Percentiles rank a stretch among this genome's conserved stretches.
Evolutionary conservation across 768 basidiomycete species (phyloP).

Genomic region (Dendrothele bispora): DNA sequence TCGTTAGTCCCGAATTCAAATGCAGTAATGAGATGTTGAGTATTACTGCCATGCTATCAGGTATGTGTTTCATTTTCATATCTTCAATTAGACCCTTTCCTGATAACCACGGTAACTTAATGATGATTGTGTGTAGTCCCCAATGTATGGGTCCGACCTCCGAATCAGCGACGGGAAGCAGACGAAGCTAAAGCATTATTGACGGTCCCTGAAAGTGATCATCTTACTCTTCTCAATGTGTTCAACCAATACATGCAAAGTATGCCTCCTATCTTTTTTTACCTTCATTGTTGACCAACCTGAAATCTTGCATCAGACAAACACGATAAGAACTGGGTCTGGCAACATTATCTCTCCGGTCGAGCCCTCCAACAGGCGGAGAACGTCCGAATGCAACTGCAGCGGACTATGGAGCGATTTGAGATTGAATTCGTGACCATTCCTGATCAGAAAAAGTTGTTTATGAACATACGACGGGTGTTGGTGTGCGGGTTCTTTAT

Average conservation of each 20-base stretch:
- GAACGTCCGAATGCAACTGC: conserved; percentile 87
- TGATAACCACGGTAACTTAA: no score
- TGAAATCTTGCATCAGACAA: conserved; percentile 46
- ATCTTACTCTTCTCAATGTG: conserved; percentile 91
- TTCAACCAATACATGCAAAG: conserved; percentile 90
- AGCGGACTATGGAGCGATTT: conserved; percentile 88
- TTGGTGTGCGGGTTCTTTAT: conserved; percentile 96
- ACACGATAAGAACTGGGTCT: conserved; percentile 85
- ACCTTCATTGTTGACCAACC: background rate
- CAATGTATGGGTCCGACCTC: conserved; percentile 92
- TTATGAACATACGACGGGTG: conserved; percentile 74
- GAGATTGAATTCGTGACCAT: conserved; percentile 76
- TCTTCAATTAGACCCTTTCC: no score
- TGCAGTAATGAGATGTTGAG: conserved; percentile 96
- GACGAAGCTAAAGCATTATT: conserved; percentile 89
- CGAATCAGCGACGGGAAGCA: conserved; percentile 85
- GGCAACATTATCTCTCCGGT: conserved; percentile 83
- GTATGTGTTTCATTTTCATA: conserved; percentile 37
- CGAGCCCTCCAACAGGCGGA: conserved; percentile 89
- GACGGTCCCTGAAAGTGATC: conserved; percentile 94
- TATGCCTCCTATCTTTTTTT: conserved; percentile 33
- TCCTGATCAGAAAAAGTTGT: conserved; percentile 68
- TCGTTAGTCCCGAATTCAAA: conserved; percentile 90
- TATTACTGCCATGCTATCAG: conserved; percentile 95
- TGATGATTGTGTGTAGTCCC: conserved; percentile 53